Conservation (phyloP, 495 filamentous ascomycete species). For the Neurospora sp. region DNA sequence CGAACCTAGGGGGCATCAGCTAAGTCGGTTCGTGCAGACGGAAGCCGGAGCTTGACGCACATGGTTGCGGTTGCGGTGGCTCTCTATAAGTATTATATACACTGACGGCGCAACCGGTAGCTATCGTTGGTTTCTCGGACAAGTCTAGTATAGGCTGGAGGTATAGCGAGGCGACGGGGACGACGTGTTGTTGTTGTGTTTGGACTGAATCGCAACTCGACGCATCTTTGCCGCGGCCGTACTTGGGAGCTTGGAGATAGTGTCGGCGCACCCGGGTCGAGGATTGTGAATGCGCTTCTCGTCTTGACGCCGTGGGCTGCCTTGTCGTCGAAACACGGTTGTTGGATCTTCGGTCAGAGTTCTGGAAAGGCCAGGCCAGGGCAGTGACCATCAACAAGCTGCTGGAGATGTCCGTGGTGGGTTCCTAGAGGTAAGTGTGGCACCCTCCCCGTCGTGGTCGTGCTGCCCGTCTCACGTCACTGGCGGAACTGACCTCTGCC, state of each 20-base stretch:
- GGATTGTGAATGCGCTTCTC: not conserved
- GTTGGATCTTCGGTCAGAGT: not conserved
- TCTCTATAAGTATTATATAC: not conserved
- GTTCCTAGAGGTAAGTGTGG: not conserved
- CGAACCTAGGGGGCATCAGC: constrained; percentile 60
- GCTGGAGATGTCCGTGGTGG: not conserved
- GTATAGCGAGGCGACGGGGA: not conserved
- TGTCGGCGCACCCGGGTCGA: not conserved
- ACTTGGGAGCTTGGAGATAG: not conserved
- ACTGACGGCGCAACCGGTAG: not conserved
- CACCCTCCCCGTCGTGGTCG: not conserved
- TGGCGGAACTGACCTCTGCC: not conserved
- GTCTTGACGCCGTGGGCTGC: not conserved
- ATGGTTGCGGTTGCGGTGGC: constrained; percentile 7
- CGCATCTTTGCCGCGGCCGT: not conserved
- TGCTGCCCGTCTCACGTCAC: not conserved
- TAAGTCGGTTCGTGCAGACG: not conserved
- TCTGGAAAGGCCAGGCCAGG: not conserved
- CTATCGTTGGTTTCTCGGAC: not conserved
- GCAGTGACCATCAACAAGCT: not conserved
- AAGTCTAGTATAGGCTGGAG: not conserved
- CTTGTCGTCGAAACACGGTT: not conserved
- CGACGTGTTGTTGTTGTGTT: not conserved
- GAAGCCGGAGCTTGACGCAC: constrained; percentile 6
- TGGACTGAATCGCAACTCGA: not conserved